phyloP scores from a whole-genome alignment of 768 basidiomycete species.

The Lyophyllum decastes region DNA sequence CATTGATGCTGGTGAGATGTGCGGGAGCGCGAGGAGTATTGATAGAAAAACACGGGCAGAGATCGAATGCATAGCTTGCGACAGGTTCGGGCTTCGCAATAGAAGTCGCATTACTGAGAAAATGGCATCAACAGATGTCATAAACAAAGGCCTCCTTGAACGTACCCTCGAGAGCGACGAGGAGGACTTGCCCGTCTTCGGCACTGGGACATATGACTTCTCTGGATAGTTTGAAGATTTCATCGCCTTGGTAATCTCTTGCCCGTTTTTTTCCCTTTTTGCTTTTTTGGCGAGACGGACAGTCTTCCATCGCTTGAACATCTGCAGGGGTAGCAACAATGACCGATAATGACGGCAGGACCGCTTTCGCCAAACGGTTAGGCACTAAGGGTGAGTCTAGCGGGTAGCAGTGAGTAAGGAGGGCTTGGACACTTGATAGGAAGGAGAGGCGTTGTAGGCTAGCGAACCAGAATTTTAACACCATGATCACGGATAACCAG shows the following conservation, averaged over 20 bases:
- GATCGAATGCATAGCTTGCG: slow-evolving; percentile 57
- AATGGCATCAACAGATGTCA: not conserved
- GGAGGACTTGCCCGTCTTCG: slow-evolving; percentile 53
- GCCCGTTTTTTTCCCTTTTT: slow-evolving; percentile 70
- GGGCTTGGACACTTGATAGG: slow-evolving; percentile 42
- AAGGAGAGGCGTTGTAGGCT: slow-evolving; percentile 42
- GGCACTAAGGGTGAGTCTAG: slow-evolving; percentile 49
- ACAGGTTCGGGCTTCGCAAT: slow-evolving; percentile 51
- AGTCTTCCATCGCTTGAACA: slow-evolving; percentile 21
- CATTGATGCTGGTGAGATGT: slow-evolving; percentile 52
- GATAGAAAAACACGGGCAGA: slow-evolving; percentile 59
- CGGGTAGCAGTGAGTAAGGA: slow-evolving; percentile 45
- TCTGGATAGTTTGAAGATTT: slow-evolving; percentile 56
- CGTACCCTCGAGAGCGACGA: slow-evolving; percentile 62
- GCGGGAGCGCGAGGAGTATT: slow-evolving; percentile 55
- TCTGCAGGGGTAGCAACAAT: slow-evolving; percentile 46
- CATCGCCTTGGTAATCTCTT: slow-evolving; percentile 75
- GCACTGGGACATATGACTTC: slow-evolving; percentile 48
- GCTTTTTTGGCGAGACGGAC: slow-evolving; percentile 27
- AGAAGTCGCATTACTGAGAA: slow-evolving; percentile 49
- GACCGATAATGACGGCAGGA: slow-evolving; percentile 49
- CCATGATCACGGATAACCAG: not conserved
- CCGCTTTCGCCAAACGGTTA: slow-evolving; percentile 55
- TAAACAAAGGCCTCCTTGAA: not conserved
- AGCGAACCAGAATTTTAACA: slow-evolving; percentile 10